Evolutionary conservation across 2,329 filamentous ascomycete species (phyloP).

Genomic region (Colletotrichum theobromicola): DNA sequence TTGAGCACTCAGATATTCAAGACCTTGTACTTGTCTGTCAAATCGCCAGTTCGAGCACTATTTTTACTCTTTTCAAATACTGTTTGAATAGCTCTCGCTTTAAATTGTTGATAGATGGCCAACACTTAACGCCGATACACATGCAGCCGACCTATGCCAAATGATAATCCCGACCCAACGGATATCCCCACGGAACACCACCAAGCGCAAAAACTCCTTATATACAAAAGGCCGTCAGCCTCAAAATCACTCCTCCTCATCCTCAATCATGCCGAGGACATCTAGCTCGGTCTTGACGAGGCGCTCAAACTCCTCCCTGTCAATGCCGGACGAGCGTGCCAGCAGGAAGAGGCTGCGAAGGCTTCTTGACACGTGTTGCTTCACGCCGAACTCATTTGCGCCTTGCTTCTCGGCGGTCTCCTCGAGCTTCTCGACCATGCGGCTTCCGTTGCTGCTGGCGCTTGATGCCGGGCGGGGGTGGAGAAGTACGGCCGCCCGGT

Average conservation of each 20-base stretch:
- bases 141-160: slow-evolving; percentile 18
- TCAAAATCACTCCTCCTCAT: slow-evolving; percentile 35
- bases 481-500: slow-evolving; percentile 42
- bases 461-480: slow-evolving; percentile 66
- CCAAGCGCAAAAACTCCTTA: not conserved
- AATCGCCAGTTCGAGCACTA: accelerated
- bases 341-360: slow-evolving; percentile 79
- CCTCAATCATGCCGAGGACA: slow-evolving; percentile 71
- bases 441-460: slow-evolving; percentile 59
- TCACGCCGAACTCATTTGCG: slow-evolving; percentile 74
- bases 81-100: not conserved
- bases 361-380: slow-evolving; percentile 79
- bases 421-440: slow-evolving; percentile 67
- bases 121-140: not conserved
- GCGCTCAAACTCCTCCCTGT: slow-evolving; percentile 75
- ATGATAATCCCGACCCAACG: slow-evolving; percentile 3
- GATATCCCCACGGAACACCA: slow-evolving; percentile 17
- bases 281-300: slow-evolving; percentile 76
- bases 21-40: not conserved
- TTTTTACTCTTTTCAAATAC: not conserved
- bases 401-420: slow-evolving; percentile 60
- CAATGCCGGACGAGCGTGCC: slow-evolving; percentile 73
- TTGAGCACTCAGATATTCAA: not conserved
- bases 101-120: not conserved
- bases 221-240: slow-evolving; percentile 2